Evolutionary conservation across 2,329 filamentous ascomycete genomes (phyloP), one percentile per base, ranked within the genome.

Genomic region (Geosmithia putterillii): DNA sequence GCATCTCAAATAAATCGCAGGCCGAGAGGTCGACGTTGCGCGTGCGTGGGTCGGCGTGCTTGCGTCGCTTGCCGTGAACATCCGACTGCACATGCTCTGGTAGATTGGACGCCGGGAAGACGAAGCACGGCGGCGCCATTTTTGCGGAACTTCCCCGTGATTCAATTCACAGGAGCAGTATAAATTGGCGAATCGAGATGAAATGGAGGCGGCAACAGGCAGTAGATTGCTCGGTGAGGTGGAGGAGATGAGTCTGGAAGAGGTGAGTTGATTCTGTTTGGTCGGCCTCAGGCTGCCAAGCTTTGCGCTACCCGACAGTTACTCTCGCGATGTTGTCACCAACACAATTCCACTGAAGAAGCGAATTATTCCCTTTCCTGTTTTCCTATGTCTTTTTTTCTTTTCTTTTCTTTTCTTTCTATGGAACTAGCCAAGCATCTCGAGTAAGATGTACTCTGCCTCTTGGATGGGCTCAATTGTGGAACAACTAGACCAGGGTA

Each of bases 61-160:
- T 79, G 47, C 74, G 72, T 44, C 70, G 70, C 42, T 68, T 70
- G 7, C 71, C 72, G 34, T 66, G 62, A 15, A 57, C 55, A 42
- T 69, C 65, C 25, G 63, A 48, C 51, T 79, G 76, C 40, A 74
- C 58, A 40, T 65, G 65, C 34, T 62, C 50, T 8, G 69, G 64
- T 21, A 81, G 66, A 44, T 74, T 61, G 4, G 64, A 61, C 9
- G 69, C 67, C n/a, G 69, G 60, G 53, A 79, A 81, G 44, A 66
- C 63, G 44, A 66, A 65, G 57, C 71, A 71, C 25, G 76, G 74
- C 19, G 76, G 78, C 41, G 77, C 62, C 78, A 82, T 81, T 48
- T 34, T 50, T 19, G 18, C 14, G 6, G 22, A 19, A 14, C 7
- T 40, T 12, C 4, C 28, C 10, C 4, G 10, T 32, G 28, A 32